Conservation (phyloP, 345 rosid genomes). For the Aquilaria sinensis region DNA sequence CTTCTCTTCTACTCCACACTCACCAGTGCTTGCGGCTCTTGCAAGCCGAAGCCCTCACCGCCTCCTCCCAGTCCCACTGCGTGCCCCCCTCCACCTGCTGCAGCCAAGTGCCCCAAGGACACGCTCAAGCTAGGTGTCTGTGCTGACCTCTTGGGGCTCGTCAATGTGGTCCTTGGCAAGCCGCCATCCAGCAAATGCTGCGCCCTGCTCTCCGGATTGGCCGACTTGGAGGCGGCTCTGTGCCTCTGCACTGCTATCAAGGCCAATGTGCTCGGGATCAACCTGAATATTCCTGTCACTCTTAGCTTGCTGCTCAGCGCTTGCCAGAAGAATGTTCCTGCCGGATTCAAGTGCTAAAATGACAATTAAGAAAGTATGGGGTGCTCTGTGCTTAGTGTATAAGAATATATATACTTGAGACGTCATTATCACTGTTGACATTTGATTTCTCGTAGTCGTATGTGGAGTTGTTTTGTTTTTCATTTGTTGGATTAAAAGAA, state of each 20-base stretch:
- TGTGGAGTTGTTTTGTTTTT: too few species aligned
- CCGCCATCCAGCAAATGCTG: constrained; percentile 45
- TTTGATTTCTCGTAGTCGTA: too few species aligned
- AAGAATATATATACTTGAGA: too few species aligned
- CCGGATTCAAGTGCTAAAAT: constrained; percentile 36
- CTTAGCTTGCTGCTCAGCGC: constrained; percentile 34
- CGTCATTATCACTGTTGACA: too few species aligned
- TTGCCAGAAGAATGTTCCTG: constrained; percentile 37
- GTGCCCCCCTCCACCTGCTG: constrained; percentile 7
- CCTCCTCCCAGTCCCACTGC: background rate
- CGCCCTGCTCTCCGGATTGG: constrained; percentile 36
- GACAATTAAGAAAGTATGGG: background rate
- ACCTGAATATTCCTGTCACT: constrained; percentile 34
- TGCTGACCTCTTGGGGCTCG: constrained; percentile 40
- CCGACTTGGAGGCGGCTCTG: constrained; percentile 42
- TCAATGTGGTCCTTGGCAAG: constrained; percentile 22
- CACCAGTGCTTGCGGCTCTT: too few species aligned
- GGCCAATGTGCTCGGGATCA: constrained; percentile 47
- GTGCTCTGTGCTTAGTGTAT: too few species aligned
- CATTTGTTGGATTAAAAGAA: too few species aligned
- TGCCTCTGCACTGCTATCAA: constrained; percentile 60
- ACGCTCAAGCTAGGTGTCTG: constrained; percentile 46
- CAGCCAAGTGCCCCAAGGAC: constrained; percentile 32
- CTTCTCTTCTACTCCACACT: too few species aligned
- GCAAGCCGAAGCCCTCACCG: too few species aligned